These are phyloP conservation scores for grape (Vitis vinifera) DNA, from an alignment of 164 flowering plant genomes.

Conservation along the genomic window DNA sequence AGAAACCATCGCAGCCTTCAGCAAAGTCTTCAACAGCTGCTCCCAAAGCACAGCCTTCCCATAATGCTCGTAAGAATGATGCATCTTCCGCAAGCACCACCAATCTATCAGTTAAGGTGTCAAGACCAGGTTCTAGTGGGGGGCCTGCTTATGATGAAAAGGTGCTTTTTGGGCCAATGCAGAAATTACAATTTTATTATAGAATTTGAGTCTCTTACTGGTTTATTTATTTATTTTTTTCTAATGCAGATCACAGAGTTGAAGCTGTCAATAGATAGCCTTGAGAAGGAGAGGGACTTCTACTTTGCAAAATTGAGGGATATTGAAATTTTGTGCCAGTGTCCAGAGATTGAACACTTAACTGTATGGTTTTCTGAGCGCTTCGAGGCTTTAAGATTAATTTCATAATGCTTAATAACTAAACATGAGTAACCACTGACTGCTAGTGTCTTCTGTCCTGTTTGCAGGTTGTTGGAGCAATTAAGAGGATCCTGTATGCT, in stretches of 20 bases:
- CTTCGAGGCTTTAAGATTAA: neutral
- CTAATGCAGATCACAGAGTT: constrained; percentile 83
- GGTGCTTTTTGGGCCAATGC: constrained; percentile 32
- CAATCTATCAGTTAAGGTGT: constrained; percentile 47
- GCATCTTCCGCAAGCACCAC: constrained; percentile 25
- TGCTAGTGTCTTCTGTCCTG: neutral
- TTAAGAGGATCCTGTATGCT: constrained; percentile 79
- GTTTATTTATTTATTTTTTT: too few species aligned
- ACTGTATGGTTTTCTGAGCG: constrained; percentile 41
- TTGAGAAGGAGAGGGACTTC: constrained; percentile 96
- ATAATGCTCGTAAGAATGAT: constrained; percentile 54
- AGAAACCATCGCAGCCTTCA: constrained; percentile 53
- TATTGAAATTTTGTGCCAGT: constrained; percentile 88
- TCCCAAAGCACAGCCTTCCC: constrained; percentile 48
- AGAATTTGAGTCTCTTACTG: neutral
- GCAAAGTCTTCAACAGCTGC: constrained; percentile 49
- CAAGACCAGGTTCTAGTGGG: constrained; percentile 55
- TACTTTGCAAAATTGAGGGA: constrained; percentile 92
- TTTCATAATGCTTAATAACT: neutral
- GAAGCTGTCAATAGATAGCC: constrained; percentile 86
- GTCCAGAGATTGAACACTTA: constrained; percentile 61
- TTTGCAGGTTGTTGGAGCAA: constrained; percentile 75
- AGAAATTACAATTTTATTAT: neutral
- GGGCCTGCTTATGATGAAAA: constrained; percentile 70
- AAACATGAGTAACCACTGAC: neutral